Evolutionary conservation across 208 protist species (phyloP).

Genomic region (Acanthamoeba triangularis): DNA sequence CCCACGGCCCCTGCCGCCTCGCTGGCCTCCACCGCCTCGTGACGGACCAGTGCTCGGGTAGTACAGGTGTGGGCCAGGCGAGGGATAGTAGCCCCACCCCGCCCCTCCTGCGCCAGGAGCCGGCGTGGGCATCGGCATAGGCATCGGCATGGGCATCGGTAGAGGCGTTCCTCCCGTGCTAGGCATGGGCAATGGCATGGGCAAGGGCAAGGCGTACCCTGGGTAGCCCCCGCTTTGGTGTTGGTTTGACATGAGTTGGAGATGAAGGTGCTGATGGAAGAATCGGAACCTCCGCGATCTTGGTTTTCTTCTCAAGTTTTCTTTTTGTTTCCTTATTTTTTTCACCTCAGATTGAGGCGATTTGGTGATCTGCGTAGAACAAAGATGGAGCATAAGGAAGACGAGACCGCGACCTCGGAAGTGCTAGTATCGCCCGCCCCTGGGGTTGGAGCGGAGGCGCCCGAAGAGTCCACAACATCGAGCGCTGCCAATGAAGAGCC

Average conservation of each 20-base stretch:
- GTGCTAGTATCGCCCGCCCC: not conserved
- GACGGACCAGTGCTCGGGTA: not conserved
- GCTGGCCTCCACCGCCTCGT: not conserved
- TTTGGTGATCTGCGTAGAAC: not conserved
- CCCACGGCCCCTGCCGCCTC: not conserved
- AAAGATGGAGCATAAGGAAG: conserved; percentile 33
- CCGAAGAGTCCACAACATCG: not conserved
- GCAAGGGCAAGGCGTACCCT: not conserved
- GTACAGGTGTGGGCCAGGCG: not conserved
- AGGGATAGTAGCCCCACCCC: not conserved
- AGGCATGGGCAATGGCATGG: conserved; percentile 4
- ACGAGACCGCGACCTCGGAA: not conserved
- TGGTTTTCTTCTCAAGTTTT: not conserved
- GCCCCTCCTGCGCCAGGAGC: not conserved
- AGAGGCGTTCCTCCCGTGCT: not conserved
- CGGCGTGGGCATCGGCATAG: not conserved
- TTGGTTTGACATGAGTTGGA: not conserved
- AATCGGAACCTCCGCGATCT: not conserved
- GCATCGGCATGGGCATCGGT: conserved; percentile 6
- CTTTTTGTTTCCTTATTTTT: not conserved
- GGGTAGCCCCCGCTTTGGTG: not conserved
- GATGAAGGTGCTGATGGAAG: not conserved
- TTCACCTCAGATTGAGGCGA: not conserved
- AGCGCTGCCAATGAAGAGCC: not conserved
- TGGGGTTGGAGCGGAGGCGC: conserved; percentile 14